Percentiles rank a stretch among this genome's conserved stretches.
phyloP scores from a whole-genome alignment of 2,329 filamentous ascomycete genomes.

The Curvularia sp. region DNA sequence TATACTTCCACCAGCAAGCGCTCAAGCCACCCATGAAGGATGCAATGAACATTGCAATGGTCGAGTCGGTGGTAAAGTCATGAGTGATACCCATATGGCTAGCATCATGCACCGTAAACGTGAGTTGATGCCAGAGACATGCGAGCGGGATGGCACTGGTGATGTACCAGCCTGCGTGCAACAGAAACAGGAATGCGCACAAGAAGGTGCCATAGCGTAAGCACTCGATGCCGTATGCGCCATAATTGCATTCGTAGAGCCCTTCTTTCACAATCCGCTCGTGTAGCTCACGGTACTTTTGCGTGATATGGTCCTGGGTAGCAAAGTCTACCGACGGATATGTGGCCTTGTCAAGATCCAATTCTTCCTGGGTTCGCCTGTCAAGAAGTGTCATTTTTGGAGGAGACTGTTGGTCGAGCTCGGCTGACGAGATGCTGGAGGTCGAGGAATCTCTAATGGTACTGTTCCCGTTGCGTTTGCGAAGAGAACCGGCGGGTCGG shows the following conservation, averaged over 20 bases:
- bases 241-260: conserved; percentile 85
- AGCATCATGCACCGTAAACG: conserved; percentile 93
- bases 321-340: conserved; percentile 79
- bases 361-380: conserved; percentile 74
- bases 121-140: conserved; percentile 89
- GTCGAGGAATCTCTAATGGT: conserved; percentile 58
- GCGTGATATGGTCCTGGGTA: conserved; percentile 77
- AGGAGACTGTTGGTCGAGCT: conserved; percentile 47
- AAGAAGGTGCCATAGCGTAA: conserved; percentile 75
- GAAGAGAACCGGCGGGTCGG: conserved; percentile 39
- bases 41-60: conserved; percentile 88
- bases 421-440: conserved; percentile 66
- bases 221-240: conserved; percentile 76
- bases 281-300: conserved; percentile 82
- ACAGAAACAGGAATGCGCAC: conserved; percentile 61
- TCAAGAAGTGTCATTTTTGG: conserved; percentile 70
- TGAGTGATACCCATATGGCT: conserved; percentile 98
- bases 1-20: conserved; percentile 96
- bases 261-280: conserved; percentile 74
- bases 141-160: conserved; percentile 78
- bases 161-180: conserved; percentile 54
- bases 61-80: conserved; percentile 79
- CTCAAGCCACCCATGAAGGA: conserved; percentile 90
- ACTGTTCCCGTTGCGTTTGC: conserved; percentile 50
- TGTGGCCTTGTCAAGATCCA: conserved; percentile 75